phyloP scores from a whole-genome alignment of 148 eudicot species.

The Cornus suecica region DNA sequence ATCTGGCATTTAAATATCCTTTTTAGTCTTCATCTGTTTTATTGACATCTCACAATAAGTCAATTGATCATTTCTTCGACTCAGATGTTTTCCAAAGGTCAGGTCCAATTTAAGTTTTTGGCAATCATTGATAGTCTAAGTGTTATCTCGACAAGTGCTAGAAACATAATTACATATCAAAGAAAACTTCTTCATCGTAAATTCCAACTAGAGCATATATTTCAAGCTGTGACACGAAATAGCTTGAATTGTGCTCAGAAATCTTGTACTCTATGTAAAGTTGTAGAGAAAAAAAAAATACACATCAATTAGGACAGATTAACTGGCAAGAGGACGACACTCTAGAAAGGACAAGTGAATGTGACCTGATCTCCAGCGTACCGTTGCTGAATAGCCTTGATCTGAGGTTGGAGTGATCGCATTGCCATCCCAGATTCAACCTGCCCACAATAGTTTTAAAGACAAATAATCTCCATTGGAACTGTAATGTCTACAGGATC shows the following conservation, averaged over 20 bases:
- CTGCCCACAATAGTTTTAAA: constrained; percentile 29
- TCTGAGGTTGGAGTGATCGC: constrained; percentile 93
- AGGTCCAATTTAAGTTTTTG: not conserved
- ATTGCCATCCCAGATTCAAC: constrained; percentile 93
- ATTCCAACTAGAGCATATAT: not conserved
- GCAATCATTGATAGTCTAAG: not conserved
- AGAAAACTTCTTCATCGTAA: not conserved
- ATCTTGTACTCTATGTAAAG: not conserved
- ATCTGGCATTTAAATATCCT: not conserved
- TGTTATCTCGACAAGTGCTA: not conserved
- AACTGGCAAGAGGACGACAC: not conserved
- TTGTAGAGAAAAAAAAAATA: not conserved
- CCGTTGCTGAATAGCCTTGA: constrained; percentile 89
- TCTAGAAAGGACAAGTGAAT: constrained; percentile 4
- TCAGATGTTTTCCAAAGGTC: not conserved
- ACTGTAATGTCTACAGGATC: not conserved
- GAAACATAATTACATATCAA: not conserved
- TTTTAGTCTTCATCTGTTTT: not conserved
- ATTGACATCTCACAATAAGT: not conserved
- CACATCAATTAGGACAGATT: not conserved
- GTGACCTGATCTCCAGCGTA: constrained; percentile 97
- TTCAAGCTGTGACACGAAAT: not conserved
- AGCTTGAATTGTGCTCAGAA: too few relatives aligned
- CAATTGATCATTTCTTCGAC: not conserved
- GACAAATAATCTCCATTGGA: not conserved